phyloP scores from a whole-genome alignment of 306 rosid species.

The Cicer judaicum region DNA sequence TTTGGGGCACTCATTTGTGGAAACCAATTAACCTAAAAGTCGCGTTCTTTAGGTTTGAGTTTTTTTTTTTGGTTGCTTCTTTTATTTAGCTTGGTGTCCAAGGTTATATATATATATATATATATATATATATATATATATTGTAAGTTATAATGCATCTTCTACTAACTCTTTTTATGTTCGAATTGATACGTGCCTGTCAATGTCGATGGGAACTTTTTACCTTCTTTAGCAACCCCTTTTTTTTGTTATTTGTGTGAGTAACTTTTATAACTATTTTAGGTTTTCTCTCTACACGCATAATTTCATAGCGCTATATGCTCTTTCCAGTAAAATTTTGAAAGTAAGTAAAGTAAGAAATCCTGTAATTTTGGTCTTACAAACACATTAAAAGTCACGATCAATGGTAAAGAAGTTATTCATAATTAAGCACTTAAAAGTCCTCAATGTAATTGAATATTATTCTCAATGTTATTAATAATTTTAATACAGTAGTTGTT shows the following conservation, averaged over 20 bases:
- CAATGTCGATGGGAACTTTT: slow-evolving; percentile 35
- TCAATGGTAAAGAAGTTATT: slow-evolving; percentile 19
- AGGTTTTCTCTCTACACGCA: slow-evolving; percentile 14
- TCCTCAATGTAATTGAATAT: slow-evolving; percentile 36
- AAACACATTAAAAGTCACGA: slow-evolving; percentile 7
- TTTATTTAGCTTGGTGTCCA: slow-evolving; percentile 34
- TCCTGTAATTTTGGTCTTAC: neutral
- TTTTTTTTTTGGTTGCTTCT: slow-evolving; percentile 12
- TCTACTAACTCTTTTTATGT: neutral
- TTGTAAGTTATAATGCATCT: too few relatives aligned
- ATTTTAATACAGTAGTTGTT: neutral
- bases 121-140: too few relatives aligned
- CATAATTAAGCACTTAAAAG: neutral
- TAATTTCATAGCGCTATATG: slow-evolving; percentile 15
- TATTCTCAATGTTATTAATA: slow-evolving; percentile 7
- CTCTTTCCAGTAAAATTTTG: neutral
- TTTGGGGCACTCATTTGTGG: neutral
- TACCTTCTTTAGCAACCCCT: slow-evolving; percentile 6
- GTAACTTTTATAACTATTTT: slow-evolving; percentile 1
- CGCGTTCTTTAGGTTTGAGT: slow-evolving; percentile 20
- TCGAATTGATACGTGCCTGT: slow-evolving; percentile 11
- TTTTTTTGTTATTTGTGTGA: neutral
- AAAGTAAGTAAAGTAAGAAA: neutral
- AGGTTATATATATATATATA: too few relatives aligned
- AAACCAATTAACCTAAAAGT: slow-evolving; percentile 30